Percentiles rank a stretch among this genome's conserved stretches.
Evolutionary conservation across 192 early-diverging fungal species (phyloP).

Genomic region (Coemansia nantahalensis): DNA sequence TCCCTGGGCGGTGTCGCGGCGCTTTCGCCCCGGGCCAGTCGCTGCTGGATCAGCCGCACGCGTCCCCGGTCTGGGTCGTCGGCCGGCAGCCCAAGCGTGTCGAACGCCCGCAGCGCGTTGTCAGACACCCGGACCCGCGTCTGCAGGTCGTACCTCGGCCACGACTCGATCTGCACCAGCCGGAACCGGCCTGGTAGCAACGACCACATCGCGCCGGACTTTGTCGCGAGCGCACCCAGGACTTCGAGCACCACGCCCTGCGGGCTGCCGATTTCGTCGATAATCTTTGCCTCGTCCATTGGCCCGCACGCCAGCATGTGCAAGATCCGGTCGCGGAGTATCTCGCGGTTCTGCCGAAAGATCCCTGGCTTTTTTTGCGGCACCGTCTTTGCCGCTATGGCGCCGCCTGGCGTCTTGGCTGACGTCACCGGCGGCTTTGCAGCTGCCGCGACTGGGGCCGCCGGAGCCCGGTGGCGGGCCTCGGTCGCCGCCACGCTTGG

Average conservation of each 20-base stretch:
- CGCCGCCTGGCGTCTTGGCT: neutral
- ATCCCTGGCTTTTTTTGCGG: slow-evolving; percentile 51
- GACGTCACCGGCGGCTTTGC: neutral
- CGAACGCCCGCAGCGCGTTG: slow-evolving; percentile 55
- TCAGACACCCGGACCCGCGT: slow-evolving; percentile 35
- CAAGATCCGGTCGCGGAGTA: slow-evolving; percentile 30
- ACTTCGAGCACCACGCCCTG: slow-evolving; percentile 14
- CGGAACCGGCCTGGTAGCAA: slow-evolving; percentile 52
- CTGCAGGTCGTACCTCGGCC: slow-evolving; percentile 50
- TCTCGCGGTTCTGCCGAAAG: slow-evolving; percentile 35
- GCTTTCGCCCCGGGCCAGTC: slow-evolving; percentile 1
- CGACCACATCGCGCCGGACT: slow-evolving; percentile 34
- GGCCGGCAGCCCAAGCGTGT: slow-evolving; percentile 43
- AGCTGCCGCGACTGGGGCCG: neutral
- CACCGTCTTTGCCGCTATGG: neutral
- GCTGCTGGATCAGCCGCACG: slow-evolving; percentile 8
- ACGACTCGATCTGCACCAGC: slow-evolving; percentile 54
- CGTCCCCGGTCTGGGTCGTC: slow-evolving; percentile 53
- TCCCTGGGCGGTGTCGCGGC: neutral
- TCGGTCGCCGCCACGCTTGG: neutral
- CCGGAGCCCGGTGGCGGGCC: neutral
- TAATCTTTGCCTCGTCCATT: slow-evolving; percentile 9
- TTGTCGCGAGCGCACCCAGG: slow-evolving; percentile 7
- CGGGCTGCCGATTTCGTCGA: slow-evolving; percentile 21
- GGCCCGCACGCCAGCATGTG: slow-evolving; percentile 34